Conservation (phyloP, 129 eudicot species). For the Lactuca saligna region DNA sequence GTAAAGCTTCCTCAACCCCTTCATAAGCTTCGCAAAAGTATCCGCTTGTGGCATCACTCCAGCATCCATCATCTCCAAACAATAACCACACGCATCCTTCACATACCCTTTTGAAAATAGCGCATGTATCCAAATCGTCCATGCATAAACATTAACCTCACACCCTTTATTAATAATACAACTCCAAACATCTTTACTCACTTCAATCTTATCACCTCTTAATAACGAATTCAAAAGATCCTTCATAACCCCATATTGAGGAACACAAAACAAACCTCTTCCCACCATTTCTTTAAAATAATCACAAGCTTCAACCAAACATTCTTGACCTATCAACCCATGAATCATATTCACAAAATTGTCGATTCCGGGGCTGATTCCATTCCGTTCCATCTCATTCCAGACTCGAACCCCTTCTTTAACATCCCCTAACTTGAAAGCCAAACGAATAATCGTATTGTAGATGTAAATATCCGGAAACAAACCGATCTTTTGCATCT, state of each 20-base stretch:
- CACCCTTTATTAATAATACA: slow-evolving; percentile 66
- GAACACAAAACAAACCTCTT: slow-evolving; percentile 59
- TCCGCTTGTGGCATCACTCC: slow-evolving; percentile 77
- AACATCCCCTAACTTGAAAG: slow-evolving; percentile 68
- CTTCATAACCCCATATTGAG: slow-evolving; percentile 72
- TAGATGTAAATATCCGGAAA: slow-evolving; percentile 52
- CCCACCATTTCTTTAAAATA: slow-evolving; percentile 72
- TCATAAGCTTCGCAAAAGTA: slow-evolving; percentile 79
- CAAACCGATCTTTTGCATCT: slow-evolving; percentile 61
- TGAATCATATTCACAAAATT: slow-evolving; percentile 65
- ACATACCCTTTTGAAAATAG: slow-evolving; percentile 65
- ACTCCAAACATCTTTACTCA: slow-evolving; percentile 68
- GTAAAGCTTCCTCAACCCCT: slow-evolving; percentile 57
- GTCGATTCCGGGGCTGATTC: slow-evolving; percentile 56
- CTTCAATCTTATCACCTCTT: slow-evolving; percentile 62
- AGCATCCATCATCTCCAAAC: slow-evolving; percentile 82
- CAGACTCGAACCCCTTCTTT: slow-evolving; percentile 58
- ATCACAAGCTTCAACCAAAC: slow-evolving; percentile 62
- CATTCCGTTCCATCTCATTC: slow-evolving; percentile 59
- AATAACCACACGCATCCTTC: slow-evolving; percentile 78
- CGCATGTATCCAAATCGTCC: slow-evolving; percentile 90
- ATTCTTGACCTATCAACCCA: slow-evolving; percentile 61
- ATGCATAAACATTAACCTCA: slow-evolving; percentile 63
- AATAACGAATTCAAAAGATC: slow-evolving; percentile 54
- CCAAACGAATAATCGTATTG: slow-evolving; percentile 60